Conservation (phyloP, 176 grass and related monocot genomes). For the Bolboschoenus planiculmis region DNA sequence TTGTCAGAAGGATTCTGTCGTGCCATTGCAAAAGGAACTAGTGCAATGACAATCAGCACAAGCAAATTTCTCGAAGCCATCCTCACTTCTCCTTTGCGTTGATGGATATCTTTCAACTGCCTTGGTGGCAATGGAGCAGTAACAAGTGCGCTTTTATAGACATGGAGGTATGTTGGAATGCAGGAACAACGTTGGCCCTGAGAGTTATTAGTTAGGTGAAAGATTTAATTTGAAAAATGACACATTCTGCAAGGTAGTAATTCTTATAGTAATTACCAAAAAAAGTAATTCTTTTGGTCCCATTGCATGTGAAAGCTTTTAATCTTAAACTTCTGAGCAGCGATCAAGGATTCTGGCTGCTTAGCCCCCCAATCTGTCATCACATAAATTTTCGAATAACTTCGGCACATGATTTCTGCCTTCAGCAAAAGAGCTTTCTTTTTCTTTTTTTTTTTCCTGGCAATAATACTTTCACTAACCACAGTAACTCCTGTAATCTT, state of each 20-base stretch:
- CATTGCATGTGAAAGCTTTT: background rate
- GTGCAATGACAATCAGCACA: background rate
- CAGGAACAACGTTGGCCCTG: background rate
- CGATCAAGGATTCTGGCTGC: too few relatives aligned
- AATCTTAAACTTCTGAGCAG: too few relatives aligned
- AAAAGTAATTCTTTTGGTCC: background rate
- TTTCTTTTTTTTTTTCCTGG: too few relatives aligned
- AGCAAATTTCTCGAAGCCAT: background rate
- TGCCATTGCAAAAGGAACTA: background rate
- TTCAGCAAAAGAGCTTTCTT: background rate
- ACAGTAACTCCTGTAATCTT: background rate
- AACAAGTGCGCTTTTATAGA: background rate
- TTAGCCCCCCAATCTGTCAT: background rate
- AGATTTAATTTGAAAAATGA: background rate
- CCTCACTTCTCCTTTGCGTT: background rate
- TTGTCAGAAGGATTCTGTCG: background rate
- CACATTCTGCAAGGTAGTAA: background rate
- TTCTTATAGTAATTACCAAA: background rate
- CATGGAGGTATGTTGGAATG: background rate
- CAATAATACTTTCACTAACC: background rate
- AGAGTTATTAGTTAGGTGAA: background rate
- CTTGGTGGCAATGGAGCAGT: background rate
- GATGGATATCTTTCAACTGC: background rate
- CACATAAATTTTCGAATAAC: background rate
- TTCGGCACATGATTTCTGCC: background rate